A percentile compares a stretch with the other conserved stretches of the same genome.
These are phyloP conservation scores for Phaeophleospora eucalypticola DNA, from an alignment of 2,329 filamentous ascomycete species.

Conservation along the genomic window DNA sequence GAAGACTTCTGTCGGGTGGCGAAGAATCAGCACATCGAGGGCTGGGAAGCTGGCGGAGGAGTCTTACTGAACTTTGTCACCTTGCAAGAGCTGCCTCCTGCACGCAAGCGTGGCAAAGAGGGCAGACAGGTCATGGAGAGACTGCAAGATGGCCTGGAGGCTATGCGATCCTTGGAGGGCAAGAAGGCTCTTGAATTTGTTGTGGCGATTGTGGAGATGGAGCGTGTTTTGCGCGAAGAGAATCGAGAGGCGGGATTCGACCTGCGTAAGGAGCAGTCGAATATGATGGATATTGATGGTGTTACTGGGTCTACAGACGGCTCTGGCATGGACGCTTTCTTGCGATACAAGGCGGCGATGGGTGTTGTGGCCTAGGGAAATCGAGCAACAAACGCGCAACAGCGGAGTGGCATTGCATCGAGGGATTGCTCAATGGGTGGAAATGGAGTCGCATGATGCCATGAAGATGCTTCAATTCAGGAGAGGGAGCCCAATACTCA, in stretches of 20 bases:
- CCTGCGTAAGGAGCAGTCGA: slow-evolving; percentile 17
- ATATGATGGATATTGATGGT: slow-evolving; percentile 29
- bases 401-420: too few species aligned
- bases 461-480: too few species aligned
- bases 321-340: slow-evolving; percentile 35
- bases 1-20: slow-evolving; percentile 53
- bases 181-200: slow-evolving; percentile 49
- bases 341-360: slow-evolving; percentile 59
- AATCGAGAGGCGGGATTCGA: slow-evolving; percentile 42
- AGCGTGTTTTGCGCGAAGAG: slow-evolving; percentile 64
- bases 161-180: slow-evolving; percentile 39
- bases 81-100: slow-evolving; percentile 22
- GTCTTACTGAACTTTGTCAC: slow-evolving; percentile 54
- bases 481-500: too few species aligned
- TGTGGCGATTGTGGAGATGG: slow-evolving; percentile 80
- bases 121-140: slow-evolving; percentile 25
- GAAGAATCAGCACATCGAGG: slow-evolving; percentile 41
- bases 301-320: neutral
- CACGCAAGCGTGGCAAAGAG: slow-evolving; percentile 31
- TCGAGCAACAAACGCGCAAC: too few species aligned
- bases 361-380: slow-evolving; percentile 76
- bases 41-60: slow-evolving; percentile 75
- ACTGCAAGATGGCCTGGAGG: slow-evolving; percentile 35
- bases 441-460: too few species aligned
- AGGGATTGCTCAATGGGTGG: too few species aligned